Base-by-base conservation (phyloP, 495 filamentous ascomycete species). In the Cercophora samala region DNA sequence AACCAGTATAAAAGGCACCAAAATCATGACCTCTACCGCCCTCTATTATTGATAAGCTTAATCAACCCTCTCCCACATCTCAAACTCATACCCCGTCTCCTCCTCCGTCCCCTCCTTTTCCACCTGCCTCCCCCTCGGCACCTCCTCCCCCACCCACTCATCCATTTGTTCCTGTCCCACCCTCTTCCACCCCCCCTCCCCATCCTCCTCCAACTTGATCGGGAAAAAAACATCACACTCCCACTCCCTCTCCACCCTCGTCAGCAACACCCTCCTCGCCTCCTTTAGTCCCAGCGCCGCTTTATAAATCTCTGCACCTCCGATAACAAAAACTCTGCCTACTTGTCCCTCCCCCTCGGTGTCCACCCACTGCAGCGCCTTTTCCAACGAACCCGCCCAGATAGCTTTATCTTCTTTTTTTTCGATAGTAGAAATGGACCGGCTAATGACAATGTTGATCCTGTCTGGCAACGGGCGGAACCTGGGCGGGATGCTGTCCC, bases 151-250 rank as follows among this genome's bases (percentile, higher is more conserved):
- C 5, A 82, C 81, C 77, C 83, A 91, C 53, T 64, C 70, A 70
- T 83, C 79, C 65, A 91, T 73, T 58, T 85, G 82, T 65, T 80
- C 77, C 64, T 81, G 80, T 13, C 68, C 75, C 59, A 58, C 79
- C 75, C 75, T 83, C 66, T 59, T 70, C 89, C 89, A 90, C 21
- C 68, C 66, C 18, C n/a, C 25, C 13, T 19, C 66, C 18, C 32
- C 69, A 37, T 73, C 69, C 61, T 69, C 72, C 8, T 8, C 22
- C 4, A 91, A 72, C 74, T 84, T 79, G 25, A 90, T 68, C 5
- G 91, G 90, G 74, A 97, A 97, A 67, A 90, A 90, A 0, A 90
- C 90, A 87, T 99, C 95, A 76, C 93, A 97, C 69, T 93, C 92
- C 79, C 89, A 97, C 61, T 86, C 87, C 65, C 70, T 75, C 70